phyloP scores from a whole-genome alignment of 768 basidiomycete genomes.

The Rhizopogon vesiculosus region DNA sequence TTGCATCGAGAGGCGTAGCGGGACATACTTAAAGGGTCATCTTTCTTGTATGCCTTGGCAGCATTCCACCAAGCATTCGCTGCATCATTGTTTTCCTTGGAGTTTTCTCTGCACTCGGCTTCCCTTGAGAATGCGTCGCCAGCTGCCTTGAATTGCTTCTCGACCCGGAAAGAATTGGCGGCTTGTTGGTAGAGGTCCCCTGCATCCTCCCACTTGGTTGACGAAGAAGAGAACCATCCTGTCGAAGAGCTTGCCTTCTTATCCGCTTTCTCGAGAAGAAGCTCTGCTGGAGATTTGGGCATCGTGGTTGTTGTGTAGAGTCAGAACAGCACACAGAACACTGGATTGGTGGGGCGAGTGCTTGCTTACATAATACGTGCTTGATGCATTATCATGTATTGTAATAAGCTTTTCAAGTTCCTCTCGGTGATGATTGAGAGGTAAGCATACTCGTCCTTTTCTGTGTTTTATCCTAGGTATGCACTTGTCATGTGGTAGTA shows the following conservation, averaged over 20 bases:
- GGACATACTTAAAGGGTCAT: slow-evolving; percentile 73
- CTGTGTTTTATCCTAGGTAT: too few relatives aligned
- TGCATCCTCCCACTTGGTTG: slow-evolving; percentile 89
- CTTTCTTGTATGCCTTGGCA: slow-evolving; percentile 92
- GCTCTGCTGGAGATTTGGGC: slow-evolving; percentile 73
- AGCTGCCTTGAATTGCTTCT: slow-evolving; percentile 87
- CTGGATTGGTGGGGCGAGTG: too few relatives aligned
- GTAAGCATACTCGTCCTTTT: too few relatives aligned
- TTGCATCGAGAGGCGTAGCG: neutral
- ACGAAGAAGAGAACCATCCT: slow-evolving; percentile 85
- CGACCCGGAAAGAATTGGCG: slow-evolving; percentile 89
- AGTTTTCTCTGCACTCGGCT: slow-evolving; percentile 89
- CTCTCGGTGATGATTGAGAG: too few relatives aligned
- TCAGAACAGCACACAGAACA: neutral
- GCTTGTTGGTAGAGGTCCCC: slow-evolving; percentile 95
- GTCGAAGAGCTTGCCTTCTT: slow-evolving; percentile 84
- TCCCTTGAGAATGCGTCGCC: slow-evolving; percentile 92
- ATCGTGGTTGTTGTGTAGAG: slow-evolving; percentile 44
- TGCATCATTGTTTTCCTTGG: slow-evolving; percentile 89
- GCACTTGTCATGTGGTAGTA: too few relatives aligned
- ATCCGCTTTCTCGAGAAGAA: slow-evolving; percentile 80
- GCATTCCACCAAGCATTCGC: slow-evolving; percentile 99
- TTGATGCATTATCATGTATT: too few relatives aligned
- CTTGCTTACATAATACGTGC: slow-evolving; percentile 5
- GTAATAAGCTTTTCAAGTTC: too few relatives aligned